Evolutionary conservation across 257 asterid genomes (phyloP).

Genomic region (Solanum infundibuliforme): DNA sequence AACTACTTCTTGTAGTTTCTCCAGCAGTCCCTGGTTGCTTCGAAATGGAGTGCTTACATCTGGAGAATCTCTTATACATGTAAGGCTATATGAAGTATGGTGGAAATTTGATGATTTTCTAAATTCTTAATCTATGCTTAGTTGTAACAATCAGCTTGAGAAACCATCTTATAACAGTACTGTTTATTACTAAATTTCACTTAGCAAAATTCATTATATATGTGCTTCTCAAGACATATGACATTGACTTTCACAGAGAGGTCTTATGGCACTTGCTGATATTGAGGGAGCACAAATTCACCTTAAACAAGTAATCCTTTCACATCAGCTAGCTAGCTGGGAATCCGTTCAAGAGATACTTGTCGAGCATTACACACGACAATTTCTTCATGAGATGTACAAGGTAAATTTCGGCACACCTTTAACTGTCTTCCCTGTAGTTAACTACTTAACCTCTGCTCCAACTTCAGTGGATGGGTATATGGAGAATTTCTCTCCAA

Average conservation of each 20-base stretch:
- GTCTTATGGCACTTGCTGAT: conserved; percentile 97
- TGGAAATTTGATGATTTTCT: not conserved
- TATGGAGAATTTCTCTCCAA: not conserved
- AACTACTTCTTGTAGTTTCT: conserved; percentile 54
- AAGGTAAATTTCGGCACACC: conserved; percentile 39
- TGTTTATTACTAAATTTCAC: not conserved
- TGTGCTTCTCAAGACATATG: conserved; percentile 8
- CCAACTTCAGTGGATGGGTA: not conserved
- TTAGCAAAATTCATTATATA: not conserved
- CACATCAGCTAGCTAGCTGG: conserved; percentile 97
- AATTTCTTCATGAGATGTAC: conserved; percentile 91
- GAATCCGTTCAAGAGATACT: conserved; percentile 86
- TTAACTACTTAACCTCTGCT: not conserved
- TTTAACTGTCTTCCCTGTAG: not conserved
- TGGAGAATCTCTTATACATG: conserved; percentile 92
- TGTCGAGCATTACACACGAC: conserved; percentile 73
- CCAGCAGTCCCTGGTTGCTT: conserved; percentile 94
- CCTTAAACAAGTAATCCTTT: conserved; percentile 65
- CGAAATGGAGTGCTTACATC: conserved; percentile 80
- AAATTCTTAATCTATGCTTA: not conserved
- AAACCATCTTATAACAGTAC: not conserved
- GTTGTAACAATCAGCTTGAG: not conserved
- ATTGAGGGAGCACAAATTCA: conserved; percentile 94
- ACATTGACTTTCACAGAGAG: conserved; percentile 50
- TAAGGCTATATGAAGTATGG: conserved; percentile 7